Conservation (phyloP, 768 basidiomycete genomes). For the Trametes gibbosa region DNA sequence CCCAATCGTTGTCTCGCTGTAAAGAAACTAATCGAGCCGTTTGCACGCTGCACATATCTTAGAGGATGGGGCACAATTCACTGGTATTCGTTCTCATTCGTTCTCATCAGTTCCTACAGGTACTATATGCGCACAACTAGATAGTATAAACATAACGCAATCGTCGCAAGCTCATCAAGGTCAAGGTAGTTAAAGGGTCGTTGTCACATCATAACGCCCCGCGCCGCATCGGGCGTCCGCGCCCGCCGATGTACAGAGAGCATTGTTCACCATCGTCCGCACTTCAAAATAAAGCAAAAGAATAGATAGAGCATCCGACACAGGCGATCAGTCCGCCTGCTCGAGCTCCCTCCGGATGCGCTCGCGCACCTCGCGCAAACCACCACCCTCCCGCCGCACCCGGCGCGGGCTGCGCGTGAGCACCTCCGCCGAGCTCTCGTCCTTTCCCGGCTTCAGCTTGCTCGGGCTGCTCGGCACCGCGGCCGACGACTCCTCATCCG, state of each 20-base stretch:
- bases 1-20: not conserved
- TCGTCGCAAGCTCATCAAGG: not conserved
- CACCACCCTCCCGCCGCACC: constrained; percentile 69
- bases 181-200: not conserved
- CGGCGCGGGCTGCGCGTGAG: constrained; percentile 68
- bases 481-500: constrained; percentile 3
- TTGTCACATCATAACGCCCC: not conserved
- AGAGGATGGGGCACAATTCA: not conserved
- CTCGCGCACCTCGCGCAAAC: constrained; percentile 76
- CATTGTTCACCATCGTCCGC: constrained; percentile 11
- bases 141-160: constrained; percentile 15
- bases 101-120: constrained; percentile 2
- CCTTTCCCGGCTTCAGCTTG: constrained; percentile 36
- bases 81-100: not conserved
- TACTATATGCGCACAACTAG: constrained; percentile 12
- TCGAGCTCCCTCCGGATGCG: constrained; percentile 79
- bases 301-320: not conserved
- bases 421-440: constrained; percentile 60
- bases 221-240: not conserved
- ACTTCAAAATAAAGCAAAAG: constrained; percentile 5
- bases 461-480: constrained; percentile 30
- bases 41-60: not conserved
- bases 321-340: constrained; percentile 46
- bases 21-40: not conserved
- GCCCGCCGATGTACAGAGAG: not conserved